Conservation (phyloP, 2,329 filamentous ascomycete genomes). For the Calycina herbarum region DNA sequence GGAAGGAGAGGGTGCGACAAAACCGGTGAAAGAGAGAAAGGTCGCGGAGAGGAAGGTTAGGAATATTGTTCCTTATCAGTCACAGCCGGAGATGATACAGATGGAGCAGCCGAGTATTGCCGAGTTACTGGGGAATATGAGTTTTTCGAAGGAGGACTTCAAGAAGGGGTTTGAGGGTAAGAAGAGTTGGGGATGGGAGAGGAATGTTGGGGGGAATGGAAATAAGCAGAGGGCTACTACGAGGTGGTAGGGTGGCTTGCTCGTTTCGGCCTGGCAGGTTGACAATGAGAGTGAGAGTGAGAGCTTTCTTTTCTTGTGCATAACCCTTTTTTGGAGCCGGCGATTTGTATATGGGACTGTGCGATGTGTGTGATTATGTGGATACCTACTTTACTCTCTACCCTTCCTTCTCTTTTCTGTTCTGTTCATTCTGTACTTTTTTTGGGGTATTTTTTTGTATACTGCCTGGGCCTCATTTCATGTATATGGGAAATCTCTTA, state of each 20-base stretch:
- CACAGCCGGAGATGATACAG: constrained; percentile 29
- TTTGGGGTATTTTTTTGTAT: neutral
- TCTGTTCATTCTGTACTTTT: neutral
- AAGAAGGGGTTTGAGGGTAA: constrained; percentile 22
- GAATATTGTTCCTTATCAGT: constrained; percentile 31
- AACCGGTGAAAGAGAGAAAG: constrained; percentile 12
- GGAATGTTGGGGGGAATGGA: neutral
- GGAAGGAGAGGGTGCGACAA: constrained; percentile 21
- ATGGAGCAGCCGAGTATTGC: constrained; percentile 21
- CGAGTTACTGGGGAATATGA: constrained; percentile 24
- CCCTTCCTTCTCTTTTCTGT: neutral
- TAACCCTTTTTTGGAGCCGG: neutral
- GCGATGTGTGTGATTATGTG: neutral
- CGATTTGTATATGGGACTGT: neutral
- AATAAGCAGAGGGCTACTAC: neutral
- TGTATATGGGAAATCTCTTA: no score
- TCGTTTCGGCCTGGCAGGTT: no score
- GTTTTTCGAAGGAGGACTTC: constrained; percentile 13
- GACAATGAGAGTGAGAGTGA: neutral
- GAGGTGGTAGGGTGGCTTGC: neutral
- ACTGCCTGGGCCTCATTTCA: neutral
- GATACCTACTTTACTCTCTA: neutral
- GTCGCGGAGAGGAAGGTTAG: neutral
- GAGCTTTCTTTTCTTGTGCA: neutral
- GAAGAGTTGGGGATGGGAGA: constrained; percentile 28